Evolutionary conservation across 129 eudicot species (phyloP), one percentile per base, ranked within the genome.

Genomic region (Escallonia herrerae): DNA sequence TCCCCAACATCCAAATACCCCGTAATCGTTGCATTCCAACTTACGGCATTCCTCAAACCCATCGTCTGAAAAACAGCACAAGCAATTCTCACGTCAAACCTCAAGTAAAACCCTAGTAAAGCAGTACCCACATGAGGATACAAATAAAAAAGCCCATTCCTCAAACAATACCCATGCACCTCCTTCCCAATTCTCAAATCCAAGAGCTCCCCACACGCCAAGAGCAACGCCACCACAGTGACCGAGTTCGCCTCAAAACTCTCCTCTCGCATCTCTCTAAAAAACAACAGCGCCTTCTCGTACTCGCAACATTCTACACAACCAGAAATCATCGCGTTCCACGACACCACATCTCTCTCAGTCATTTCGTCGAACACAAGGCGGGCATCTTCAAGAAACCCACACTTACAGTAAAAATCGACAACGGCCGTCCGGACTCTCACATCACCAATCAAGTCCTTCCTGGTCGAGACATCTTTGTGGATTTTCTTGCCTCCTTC

Each of bases 251-350:
- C 77, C 22, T 66, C 71, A 43, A 85, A 61, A 39, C 57, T 62
- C 64, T 56, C 75, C 65, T 57, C 68, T 71, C 72, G 76, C 80
- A 85, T 85, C 62, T 15, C 43, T 47, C 39, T 41, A 70, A 79
- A 73, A 72, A 76, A 73, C 65, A 42, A 5, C 14, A 85, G 2
- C 8, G 81, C 85, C 64, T 67, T 59, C 49, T 39, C 67, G 71
- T 62, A 79, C 61, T 71, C 73, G 33, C 39, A 54, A 58, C 83
- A 85, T 43, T 66, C 59, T 47, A 84, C 86, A 77, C 72, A 81
- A 55, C 91, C 82, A 40, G 76, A 79, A 63, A 85, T 79, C 87
- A 85, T 82, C 11, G 85, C 80, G 43, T 85, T 85, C 87, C 91
- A 85, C 8, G 84, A 78, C 11, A 81, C 83, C 33, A 85, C 62